Conservation (phyloP, 2,329 filamentous ascomycete species). For the Aspergillus piperis region DNA sequence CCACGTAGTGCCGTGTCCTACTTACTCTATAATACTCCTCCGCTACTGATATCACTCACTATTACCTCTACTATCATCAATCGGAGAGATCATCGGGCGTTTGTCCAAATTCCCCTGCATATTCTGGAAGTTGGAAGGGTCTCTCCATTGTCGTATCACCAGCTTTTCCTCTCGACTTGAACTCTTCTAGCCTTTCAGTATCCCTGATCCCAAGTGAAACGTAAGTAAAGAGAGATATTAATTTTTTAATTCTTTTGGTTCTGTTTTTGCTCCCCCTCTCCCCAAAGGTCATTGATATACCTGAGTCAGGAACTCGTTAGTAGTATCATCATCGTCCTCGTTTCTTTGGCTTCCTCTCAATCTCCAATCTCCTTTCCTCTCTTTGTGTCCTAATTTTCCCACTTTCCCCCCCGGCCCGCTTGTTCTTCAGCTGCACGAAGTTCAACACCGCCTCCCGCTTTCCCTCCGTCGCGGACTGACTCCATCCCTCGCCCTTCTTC, state of each 20-base stretch:
- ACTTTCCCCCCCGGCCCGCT: background rate
- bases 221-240: background rate
- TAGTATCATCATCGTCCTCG: background rate
- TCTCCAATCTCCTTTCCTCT: background rate
- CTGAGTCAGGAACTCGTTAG: background rate
- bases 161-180: background rate
- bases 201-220: background rate
- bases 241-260: background rate
- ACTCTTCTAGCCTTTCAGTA: background rate
- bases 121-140: background rate
- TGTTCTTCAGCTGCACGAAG: slow-evolving; percentile 1
- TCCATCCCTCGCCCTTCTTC: slow-evolving; percentile 11
- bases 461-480: background rate
- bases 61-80: background rate
- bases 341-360: slow-evolving; percentile 6
- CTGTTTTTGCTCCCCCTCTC: background rate
- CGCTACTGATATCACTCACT: background rate
- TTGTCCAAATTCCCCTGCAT: background rate
- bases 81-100: background rate
- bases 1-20: background rate
- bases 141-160: slow-evolving; percentile 1
- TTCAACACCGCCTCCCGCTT: slow-evolving; percentile 12
- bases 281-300: background rate
- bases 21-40: too few relatives aligned
- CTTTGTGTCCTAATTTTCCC: background rate